phyloP scores from a whole-genome alignment of 352 stramenopile genomes.

The Blastocystis sp. region DNA sequence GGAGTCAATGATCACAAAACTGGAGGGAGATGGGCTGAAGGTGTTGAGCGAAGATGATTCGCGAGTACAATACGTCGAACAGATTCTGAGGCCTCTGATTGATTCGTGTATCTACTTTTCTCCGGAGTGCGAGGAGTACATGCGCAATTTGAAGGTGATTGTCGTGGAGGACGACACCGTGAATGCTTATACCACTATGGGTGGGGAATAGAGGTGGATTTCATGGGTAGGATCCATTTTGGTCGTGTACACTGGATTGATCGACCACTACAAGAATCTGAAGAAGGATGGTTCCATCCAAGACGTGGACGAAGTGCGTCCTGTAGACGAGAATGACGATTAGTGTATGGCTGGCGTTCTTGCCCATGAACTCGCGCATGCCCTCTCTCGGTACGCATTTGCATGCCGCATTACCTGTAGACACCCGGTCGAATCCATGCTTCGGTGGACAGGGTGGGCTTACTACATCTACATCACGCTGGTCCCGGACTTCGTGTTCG shows the following conservation, averaged over 20 bases:
- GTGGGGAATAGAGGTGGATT: neutral
- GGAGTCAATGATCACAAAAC: neutral
- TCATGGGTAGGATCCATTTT: slow-evolving; percentile 24
- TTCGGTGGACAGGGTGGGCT: neutral
- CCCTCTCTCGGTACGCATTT: slow-evolving; percentile 3
- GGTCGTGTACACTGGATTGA: slow-evolving; percentile 11
- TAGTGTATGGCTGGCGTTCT: slow-evolving; percentile 48
- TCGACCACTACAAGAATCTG: slow-evolving; percentile 26
- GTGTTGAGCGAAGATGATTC: neutral
- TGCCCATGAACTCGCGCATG: slow-evolving; percentile 30
- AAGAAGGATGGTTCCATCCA: neutral
- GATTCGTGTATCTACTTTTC: slow-evolving; percentile 45
- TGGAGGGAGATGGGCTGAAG: neutral
- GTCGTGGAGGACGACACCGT: slow-evolving; percentile 4
- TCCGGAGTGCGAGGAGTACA: slow-evolving; percentile 31
- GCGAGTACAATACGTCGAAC: neutral
- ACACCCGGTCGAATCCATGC: slow-evolving; percentile 5
- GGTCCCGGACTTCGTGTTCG: slow-evolving; percentile 27
- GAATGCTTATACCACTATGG: slow-evolving; percentile 18
- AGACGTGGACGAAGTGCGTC: neutral
- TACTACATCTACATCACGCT: slow-evolving; percentile 36
- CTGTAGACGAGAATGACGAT: neutral
- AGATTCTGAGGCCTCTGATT: neutral
- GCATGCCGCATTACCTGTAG: neutral
- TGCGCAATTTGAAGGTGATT: slow-evolving; percentile 17